Percentiles rank a stretch among this genome's conserved stretches.
These are phyloP conservation scores for Papiliotrema nemorosa DNA, from an alignment of 1,284 basidiomycete genomes.

Conservation along the genomic window DNA sequence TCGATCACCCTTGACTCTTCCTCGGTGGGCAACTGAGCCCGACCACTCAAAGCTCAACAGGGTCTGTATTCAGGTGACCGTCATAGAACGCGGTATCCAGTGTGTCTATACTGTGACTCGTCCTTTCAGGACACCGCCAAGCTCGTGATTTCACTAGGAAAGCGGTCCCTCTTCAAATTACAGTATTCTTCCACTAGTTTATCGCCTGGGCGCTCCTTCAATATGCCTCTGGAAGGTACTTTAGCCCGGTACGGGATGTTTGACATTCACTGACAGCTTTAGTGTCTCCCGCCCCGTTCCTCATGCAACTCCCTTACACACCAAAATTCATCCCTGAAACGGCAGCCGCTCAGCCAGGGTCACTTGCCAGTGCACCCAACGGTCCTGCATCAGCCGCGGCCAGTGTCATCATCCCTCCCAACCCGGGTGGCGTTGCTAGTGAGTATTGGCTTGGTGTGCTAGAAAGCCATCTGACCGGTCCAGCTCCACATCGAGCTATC, in stretches of 20 bases:
- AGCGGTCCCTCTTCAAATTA: too few species aligned
- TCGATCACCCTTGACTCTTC: too few species aligned
- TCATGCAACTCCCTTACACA: slow-evolving; percentile 31
- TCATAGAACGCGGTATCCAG: too few species aligned
- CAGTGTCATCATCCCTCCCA: slow-evolving; percentile 27
- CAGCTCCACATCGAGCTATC: slow-evolving; percentile 31
- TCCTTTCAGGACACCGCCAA: too few species aligned
- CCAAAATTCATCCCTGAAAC: slow-evolving; percentile 20
- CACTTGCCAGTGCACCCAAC: not conserved
- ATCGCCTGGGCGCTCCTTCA: too few species aligned
- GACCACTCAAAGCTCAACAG: too few species aligned
- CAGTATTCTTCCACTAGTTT: too few species aligned
- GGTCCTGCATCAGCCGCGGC: slow-evolving; percentile 22
- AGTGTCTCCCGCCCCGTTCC: slow-evolving; percentile 32
- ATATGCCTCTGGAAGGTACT: not conserved
- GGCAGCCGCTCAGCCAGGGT: slow-evolving; percentile 1
- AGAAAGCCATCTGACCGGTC: not conserved
- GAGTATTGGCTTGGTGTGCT: slow-evolving; percentile 2
- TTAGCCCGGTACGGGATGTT: not conserved
- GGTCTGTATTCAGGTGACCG: too few species aligned
- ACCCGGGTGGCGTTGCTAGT: slow-evolving; percentile 32
- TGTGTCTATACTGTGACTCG: too few species aligned
- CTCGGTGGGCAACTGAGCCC: too few species aligned
- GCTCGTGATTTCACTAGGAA: too few species aligned
- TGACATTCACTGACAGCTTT: not conserved